Percentiles rank a stretch among this genome's conserved stretches.
Conservation (phyloP, 208 protist species). For the Leishmania mexicana region DNA sequence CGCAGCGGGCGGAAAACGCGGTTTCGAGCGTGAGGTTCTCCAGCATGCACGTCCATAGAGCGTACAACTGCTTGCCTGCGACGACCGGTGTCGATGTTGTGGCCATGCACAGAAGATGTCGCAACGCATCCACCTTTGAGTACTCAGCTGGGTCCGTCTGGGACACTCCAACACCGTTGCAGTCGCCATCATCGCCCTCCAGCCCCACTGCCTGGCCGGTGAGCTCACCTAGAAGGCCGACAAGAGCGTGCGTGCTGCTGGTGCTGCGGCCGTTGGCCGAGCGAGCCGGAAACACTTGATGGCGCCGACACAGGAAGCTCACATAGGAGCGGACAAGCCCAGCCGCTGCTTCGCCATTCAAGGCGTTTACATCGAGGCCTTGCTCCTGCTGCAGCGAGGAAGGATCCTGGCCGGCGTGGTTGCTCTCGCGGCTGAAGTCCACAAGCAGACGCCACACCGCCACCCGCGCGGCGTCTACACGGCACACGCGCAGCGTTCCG, state of each 20-base stretch:
- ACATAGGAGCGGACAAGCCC: slow-evolving; percentile 7
- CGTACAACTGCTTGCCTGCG: not conserved
- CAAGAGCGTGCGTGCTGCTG: not conserved
- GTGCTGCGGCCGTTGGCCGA: not conserved
- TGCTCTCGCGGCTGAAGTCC: not conserved
- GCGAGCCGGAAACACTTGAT: not conserved
- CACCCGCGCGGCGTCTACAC: slow-evolving; percentile 7
- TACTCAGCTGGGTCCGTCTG: not conserved
- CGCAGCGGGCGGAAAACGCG: not conserved
- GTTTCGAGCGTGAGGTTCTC: slow-evolving; percentile 10
- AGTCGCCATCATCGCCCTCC: not conserved
- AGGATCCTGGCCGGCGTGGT: not conserved
- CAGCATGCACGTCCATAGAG: slow-evolving; percentile 12
- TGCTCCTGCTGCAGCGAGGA: not conserved
- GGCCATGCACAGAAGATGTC: not conserved
- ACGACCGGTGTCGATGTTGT: too few species aligned
- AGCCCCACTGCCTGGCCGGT: not conserved
- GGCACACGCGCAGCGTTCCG: slow-evolving; percentile 16
- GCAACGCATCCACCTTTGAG: not conserved
- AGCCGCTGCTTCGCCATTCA: not conserved
- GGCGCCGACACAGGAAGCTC: slow-evolving; percentile 9
- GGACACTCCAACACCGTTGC: not conserved
- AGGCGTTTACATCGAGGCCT: not conserved
- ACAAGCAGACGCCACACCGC: slow-evolving; percentile 25
- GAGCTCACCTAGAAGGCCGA: not conserved